Conservation (phyloP, 2,329 filamentous ascomycete genomes). For the Sporothrix euskadiensis region DNA sequence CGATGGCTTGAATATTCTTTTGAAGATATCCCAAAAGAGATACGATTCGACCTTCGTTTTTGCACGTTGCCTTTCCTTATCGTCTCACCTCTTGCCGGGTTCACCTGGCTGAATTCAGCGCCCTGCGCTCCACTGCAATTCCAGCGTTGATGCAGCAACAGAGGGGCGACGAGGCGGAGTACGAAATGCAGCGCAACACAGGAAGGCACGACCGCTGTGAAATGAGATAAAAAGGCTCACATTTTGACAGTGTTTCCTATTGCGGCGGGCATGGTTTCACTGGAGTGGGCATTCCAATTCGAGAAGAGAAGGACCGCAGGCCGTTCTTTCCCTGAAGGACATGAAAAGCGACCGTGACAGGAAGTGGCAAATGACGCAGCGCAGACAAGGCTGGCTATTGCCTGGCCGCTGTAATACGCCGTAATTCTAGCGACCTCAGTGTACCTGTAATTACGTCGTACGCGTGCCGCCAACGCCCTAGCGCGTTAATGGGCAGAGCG, state of each 20-base stretch:
- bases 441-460: not conserved
- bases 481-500: constrained; percentile 21
- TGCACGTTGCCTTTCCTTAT: not conserved
- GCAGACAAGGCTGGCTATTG: not conserved
- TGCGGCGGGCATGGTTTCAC: constrained; percentile 19
- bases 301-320: not conserved
- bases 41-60: not conserved
- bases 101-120: not conserved
- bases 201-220: not conserved
- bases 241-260: not conserved
- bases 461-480: not conserved
- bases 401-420: not conserved
- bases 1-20: not conserved
- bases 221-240: not conserved
- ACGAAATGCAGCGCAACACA: not conserved
- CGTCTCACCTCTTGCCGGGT: not conserved
- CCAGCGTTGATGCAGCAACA: constrained; percentile 31
- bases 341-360: not conserved
- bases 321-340: not conserved
- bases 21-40: not conserved
- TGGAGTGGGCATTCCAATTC: constrained; percentile 13
- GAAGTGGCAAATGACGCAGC: constrained; percentile 7
- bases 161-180: constrained; percentile 23
- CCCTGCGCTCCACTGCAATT: constrained; percentile 27
- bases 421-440: not conserved